These are phyloP conservation scores for Penicillium sp. DNA, from an alignment of 2,329 filamentous ascomycete species.

Conservation along the genomic window DNA sequence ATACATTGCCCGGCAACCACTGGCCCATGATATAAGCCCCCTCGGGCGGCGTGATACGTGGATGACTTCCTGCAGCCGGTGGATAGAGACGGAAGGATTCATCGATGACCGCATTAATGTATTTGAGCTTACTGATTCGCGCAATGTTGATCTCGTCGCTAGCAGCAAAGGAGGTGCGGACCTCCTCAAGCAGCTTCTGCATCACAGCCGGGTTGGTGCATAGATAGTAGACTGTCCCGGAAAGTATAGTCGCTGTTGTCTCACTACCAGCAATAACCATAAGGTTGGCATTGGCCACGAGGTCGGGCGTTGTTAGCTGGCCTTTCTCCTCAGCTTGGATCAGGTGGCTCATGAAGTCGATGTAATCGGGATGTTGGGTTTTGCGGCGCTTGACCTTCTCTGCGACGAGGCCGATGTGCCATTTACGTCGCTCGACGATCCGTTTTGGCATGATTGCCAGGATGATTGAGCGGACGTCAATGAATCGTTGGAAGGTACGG, in stretches of 20 bases:
- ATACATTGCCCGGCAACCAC: constrained; percentile 5
- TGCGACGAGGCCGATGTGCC: constrained; percentile 5
- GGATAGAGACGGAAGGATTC: constrained; percentile 6
- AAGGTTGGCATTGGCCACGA: constrained; percentile 5
- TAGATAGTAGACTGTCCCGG: background rate
- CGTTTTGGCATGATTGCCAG: constrained; percentile 5
- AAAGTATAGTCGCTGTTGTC: background rate
- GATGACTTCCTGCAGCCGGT: constrained; percentile 2
- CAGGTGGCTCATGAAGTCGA: constrained; percentile 7
- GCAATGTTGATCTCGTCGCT: background rate
- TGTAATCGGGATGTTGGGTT: constrained; percentile 4
- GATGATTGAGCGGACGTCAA: constrained; percentile 4
- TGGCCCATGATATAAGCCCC: constrained; percentile 3
- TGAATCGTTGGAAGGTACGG: constrained; percentile 4
- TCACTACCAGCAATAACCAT: constrained; percentile 4
- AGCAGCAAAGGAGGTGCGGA: background rate
- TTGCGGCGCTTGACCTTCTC: constrained; percentile 6
- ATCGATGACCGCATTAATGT: constrained; percentile 5
- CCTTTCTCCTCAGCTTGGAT: constrained; percentile 7
- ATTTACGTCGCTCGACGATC: constrained; percentile 5
- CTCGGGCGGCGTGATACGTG: constrained; percentile 4
- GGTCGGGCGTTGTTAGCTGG: background rate
- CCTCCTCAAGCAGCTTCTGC: background rate
- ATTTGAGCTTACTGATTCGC: background rate
- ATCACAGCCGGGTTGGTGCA: background rate